Base-by-base conservation (phyloP, 2,329 filamentous ascomycete species). In the Colletotrichum gloeosporioides region DNA sequence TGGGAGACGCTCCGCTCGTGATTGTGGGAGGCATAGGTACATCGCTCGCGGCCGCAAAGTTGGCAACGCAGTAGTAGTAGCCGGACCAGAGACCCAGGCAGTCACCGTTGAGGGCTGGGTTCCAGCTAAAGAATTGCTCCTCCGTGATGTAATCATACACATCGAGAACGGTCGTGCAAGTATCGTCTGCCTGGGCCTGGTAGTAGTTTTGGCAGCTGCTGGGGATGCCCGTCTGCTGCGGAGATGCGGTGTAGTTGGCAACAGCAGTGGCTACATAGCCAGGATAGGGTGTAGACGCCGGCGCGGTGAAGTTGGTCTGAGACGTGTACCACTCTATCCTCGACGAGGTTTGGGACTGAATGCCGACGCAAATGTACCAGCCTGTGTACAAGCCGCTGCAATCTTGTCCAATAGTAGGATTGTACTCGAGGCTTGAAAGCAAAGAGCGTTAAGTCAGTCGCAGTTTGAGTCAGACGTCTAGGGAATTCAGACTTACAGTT, bases 91-190 rank as follows among this genome's bases (percentile, higher is more conserved):
- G 77, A 6, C 81, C 81, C 10, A 80, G 29, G 69, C 79, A 81
- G 74, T 81, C 79, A 16, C 74, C 71, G 6, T 75, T 39, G 4
- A 81, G 78, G 4, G 62, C 76, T 2, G 81, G 78, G 69, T 83
- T 81, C 81, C 81, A 83, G 12, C 63, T 53, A 13, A 82, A 78
- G 66, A 84, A 81, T 63, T 82, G 77, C 13, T 78, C 74, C 16
- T 78, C 29, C 5, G 79, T 77, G 71, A 83, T 78, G 22, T 62
- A 71, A 32, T 36, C 29, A 59, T 79, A 77, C 18, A n/a, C n/a
- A 7, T 73, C 65, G 1, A 68, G 73, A 9, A 79, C 29, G 6
- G 77, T 29, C 13, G 69, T 32, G 44, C 78, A 79, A 5, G 64
- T 79, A 34, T 79, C 72, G 12, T 68, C 70, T 31, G 61, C 29